A percentile compares a stretch with the other conserved stretches of the same genome.
phyloP scores from a whole-genome alignment of 2,329 filamentous ascomycete species.

The Cladosporium phlei region DNA sequence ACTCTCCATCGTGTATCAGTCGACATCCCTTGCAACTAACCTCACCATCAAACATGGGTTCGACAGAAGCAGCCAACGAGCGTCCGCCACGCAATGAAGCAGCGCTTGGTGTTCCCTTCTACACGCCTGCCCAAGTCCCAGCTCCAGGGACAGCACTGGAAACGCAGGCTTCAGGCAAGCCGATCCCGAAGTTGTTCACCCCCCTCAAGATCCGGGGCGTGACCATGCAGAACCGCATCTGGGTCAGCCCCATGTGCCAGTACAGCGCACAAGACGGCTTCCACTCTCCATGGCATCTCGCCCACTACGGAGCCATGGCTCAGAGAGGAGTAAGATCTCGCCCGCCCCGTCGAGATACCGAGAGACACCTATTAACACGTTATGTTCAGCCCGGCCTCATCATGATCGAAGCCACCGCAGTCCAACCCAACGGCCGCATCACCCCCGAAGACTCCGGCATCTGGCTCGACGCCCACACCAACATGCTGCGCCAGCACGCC shows the following conservation, averaged over 20 bases:
- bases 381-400: slow-evolving; percentile 63
- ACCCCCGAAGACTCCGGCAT: slow-evolving; percentile 72
- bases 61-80: too few relatives aligned
- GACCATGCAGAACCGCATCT: slow-evolving; percentile 62
- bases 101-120: slow-evolving; percentile 39
- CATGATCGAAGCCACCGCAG: slow-evolving; percentile 73
- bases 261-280: slow-evolving; percentile 66
- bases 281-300: slow-evolving; percentile 51
- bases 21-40: too few relatives aligned
- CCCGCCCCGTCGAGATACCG: neutral
- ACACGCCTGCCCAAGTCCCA: slow-evolving; percentile 44
- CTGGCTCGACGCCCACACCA: slow-evolving; percentile 79
- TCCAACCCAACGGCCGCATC: slow-evolving; percentile 73
- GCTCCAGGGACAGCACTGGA: slow-evolving; percentile 43
- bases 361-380: neutral
- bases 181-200: slow-evolving; percentile 55
- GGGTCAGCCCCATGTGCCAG: slow-evolving; percentile 61
- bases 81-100: too few relatives aligned
- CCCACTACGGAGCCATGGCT: slow-evolving; percentile 56
- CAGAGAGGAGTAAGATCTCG: slow-evolving; percentile 51
- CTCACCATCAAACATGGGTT: too few relatives aligned
- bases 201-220: slow-evolving; percentile 54
- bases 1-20: too few relatives aligned
- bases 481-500: slow-evolving; percentile 62
- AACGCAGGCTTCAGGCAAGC: slow-evolving; percentile 32